Conservation (phyloP, 495 filamentous ascomycete species). For the Sabuloglossum arenarium region DNA sequence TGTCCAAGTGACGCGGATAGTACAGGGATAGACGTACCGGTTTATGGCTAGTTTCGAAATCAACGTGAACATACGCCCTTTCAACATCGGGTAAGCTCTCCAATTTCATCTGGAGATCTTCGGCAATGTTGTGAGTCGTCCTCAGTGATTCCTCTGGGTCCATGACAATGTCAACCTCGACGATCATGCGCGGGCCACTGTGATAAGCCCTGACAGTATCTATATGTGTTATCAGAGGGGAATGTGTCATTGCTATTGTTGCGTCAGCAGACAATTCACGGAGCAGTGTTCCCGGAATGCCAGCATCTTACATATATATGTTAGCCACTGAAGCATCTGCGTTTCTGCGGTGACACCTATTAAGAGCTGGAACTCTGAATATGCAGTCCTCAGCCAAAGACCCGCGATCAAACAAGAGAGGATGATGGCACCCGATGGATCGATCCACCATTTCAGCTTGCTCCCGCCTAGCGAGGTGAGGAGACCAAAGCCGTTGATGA, state of each 20-base stretch:
- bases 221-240: conserved; percentile 54
- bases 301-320: conserved; percentile 56
- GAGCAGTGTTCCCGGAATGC: not conserved
- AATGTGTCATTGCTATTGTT: conserved; percentile 59
- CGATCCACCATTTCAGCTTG: conserved; percentile 86
- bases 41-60: conserved; percentile 95
- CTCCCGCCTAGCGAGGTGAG: conserved; percentile 70
- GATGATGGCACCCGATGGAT: conserved; percentile 78
- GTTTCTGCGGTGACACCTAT: conserved; percentile 76
- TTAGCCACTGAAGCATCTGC: conserved; percentile 79
- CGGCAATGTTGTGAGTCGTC: conserved; percentile 81
- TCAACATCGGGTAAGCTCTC: conserved; percentile 86
- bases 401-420: conserved; percentile 53
- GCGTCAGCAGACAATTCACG: not conserved
- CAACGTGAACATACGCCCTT: conserved; percentile 89
- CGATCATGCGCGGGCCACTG: conserved; percentile 70
- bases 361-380: conserved; percentile 72
- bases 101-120: conserved; percentile 84
- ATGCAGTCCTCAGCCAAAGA: conserved; percentile 73
- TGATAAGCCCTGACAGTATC: conserved; percentile 93
- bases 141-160: conserved; percentile 41
- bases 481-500: conserved; percentile 57
- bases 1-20: not conserved
- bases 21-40: conserved; percentile 22
- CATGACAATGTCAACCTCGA: conserved; percentile 85